Percentiles rank a stretch among this genome's conserved stretches.
Conservation (phyloP, 345 rosid genomes). For the Hibiscus trionum region DNA sequence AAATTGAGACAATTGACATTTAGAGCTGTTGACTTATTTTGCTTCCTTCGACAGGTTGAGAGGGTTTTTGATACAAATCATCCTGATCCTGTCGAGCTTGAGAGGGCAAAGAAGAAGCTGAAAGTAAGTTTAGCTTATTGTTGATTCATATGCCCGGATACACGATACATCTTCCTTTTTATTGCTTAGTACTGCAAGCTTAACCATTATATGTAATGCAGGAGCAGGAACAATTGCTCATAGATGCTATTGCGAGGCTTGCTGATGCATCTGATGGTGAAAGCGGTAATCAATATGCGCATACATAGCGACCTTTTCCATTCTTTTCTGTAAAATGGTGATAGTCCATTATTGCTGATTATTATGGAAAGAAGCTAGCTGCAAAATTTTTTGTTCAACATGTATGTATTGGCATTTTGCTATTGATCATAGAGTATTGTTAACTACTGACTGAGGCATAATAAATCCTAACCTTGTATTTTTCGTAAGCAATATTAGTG, state of each 20-base stretch:
- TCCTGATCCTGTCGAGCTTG: slow-evolving; percentile 82
- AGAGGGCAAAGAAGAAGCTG: slow-evolving; percentile 78
- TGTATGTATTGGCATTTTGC: background rate
- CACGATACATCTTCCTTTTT: background rate
- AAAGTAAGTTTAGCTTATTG: slow-evolving; percentile 40
- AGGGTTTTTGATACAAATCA: slow-evolving; percentile 52
- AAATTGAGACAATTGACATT: background rate
- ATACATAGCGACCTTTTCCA: slow-evolving; percentile 5
- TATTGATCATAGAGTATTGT: background rate
- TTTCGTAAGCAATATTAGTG: background rate
- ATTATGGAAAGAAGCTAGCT: background rate
- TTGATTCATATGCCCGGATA: background rate
- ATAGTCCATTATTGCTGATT: background rate
- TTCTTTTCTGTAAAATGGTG: background rate
- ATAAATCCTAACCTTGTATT: background rate
- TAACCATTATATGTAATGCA: slow-evolving; percentile 29
- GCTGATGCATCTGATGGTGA: slow-evolving; percentile 92
- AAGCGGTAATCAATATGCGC: slow-evolving; percentile 66
- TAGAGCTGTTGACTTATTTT: background rate
- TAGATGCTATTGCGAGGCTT: slow-evolving; percentile 82
- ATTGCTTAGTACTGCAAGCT: background rate
- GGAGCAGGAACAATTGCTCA: slow-evolving; percentile 91
- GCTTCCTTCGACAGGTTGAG: slow-evolving; percentile 54
- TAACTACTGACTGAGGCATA: background rate
- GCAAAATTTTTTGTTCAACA: background rate